phyloP scores from a whole-genome alignment of 352 stramenopile species.

The Phytophthora cryptogea region DNA sequence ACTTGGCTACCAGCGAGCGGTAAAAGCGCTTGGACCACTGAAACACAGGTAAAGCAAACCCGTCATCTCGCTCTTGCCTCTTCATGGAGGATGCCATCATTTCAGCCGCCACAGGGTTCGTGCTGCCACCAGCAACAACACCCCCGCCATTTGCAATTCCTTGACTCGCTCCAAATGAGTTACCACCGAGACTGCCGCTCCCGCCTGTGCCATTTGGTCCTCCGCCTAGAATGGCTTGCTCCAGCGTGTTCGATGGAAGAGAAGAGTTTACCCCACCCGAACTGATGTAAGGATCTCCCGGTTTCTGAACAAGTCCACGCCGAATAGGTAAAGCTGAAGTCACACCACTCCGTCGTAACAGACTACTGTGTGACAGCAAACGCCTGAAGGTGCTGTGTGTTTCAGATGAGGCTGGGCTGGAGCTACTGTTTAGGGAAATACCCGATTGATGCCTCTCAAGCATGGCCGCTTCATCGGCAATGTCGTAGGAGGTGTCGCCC shows the following conservation, averaged over 20 bases:
- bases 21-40: slow-evolving; percentile 86
- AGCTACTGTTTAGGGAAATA: slow-evolving; percentile 43
- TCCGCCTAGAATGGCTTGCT: slow-evolving; percentile 71
- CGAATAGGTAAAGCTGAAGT: slow-evolving; percentile 40
- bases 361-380: slow-evolving; percentile 61
- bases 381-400: slow-evolving; percentile 57
- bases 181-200: slow-evolving; percentile 25
- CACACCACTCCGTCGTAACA: slow-evolving; percentile 55
- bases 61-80: slow-evolving; percentile 76
- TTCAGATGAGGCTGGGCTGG: slow-evolving; percentile 42
- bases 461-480: slow-evolving; percentile 30
- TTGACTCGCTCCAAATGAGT: slow-evolving; percentile 29
- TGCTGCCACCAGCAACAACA: slow-evolving; percentile 38
- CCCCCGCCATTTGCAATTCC: slow-evolving; percentile 24
- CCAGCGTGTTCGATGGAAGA: slow-evolving; percentile 57
- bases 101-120: slow-evolving; percentile 65
- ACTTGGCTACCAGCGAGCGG: slow-evolving; percentile 84
- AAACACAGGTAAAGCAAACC: slow-evolving; percentile 78
- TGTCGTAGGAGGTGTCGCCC: slow-evolving; percentile 38
- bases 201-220: slow-evolving; percentile 24
- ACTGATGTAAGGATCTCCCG: slow-evolving; percentile 53
- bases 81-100: slow-evolving; percentile 82
- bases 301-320: slow-evolving; percentile 44
- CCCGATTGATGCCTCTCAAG: slow-evolving; percentile 38
- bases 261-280: slow-evolving; percentile 32